Evolutionary conservation across 345 rosid genomes (phyloP).

Genomic region (Rubroshorea leprosula): DNA sequence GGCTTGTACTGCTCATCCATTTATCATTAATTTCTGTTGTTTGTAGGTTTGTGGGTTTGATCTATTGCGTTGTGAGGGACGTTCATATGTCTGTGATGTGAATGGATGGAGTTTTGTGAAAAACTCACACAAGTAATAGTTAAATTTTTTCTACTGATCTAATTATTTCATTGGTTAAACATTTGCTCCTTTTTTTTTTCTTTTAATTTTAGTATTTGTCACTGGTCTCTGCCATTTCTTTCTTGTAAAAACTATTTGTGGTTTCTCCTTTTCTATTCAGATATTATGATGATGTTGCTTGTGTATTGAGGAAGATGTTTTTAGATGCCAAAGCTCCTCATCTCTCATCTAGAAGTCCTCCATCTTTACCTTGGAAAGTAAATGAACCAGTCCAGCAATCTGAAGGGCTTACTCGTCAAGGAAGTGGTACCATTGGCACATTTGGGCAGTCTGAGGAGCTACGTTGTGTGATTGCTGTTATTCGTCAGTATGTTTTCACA

Average conservation of each 20-base stretch:
- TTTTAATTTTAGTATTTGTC: neutral
- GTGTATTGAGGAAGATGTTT: slow-evolving; percentile 92
- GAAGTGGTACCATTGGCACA: slow-evolving; percentile 90
- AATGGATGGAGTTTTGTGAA: slow-evolving; percentile 99
- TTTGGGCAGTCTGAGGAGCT: slow-evolving; percentile 97
- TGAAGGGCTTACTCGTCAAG: slow-evolving; percentile 93
- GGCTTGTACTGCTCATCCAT: neutral
- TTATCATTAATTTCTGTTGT: neutral
- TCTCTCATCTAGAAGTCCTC: slow-evolving; percentile 86
- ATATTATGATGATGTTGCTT: slow-evolving; percentile 98
- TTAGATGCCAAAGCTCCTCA: slow-evolving; percentile 99
- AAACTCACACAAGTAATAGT: slow-evolving; percentile 88
- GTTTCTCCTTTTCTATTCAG: slow-evolving; percentile 26
- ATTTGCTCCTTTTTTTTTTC: neutral
- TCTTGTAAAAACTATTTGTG: neutral
- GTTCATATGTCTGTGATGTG: slow-evolving; percentile 96
- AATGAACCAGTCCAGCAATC: slow-evolving; percentile 71
- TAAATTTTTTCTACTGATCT: slow-evolving; percentile 1
- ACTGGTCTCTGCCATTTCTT: neutral
- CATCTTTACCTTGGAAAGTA: slow-evolving; percentile 87
- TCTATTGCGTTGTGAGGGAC: slow-evolving; percentile 94
- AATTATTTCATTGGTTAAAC: neutral
- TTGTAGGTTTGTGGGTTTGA: slow-evolving; percentile 98
- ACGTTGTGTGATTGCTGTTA: slow-evolving; percentile 91
- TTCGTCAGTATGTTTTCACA: slow-evolving; percentile 78